Evolutionary conservation across 2,329 filamentous ascomycete species (phyloP).

Genomic region (Beauveria pseudobassiana): DNA sequence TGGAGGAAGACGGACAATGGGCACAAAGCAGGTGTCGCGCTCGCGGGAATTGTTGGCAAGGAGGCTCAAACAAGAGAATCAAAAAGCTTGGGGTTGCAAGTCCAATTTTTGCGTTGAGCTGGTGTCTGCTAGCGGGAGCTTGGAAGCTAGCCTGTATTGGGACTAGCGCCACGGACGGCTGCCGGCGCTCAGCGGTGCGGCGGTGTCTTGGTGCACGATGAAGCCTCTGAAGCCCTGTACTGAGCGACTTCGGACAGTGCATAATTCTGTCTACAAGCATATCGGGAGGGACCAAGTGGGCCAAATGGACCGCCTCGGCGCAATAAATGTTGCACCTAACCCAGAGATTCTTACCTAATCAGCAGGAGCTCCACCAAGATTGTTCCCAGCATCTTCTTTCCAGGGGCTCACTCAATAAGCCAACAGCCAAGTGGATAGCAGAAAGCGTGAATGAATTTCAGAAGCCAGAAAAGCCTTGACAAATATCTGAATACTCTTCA

Average conservation of each 20-base stretch:
- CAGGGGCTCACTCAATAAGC: neutral
- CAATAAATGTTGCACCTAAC: slow-evolving; percentile 9
- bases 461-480: too few species aligned
- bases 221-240: neutral
- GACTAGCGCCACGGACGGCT: slow-evolving; percentile 11
- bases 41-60: slow-evolving; percentile 13
- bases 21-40: slow-evolving; percentile 6
- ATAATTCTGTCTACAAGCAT: slow-evolving; percentile 8
- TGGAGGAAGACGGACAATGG: neutral
- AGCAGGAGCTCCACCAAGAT: neutral
- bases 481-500: too few species aligned
- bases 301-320: neutral
- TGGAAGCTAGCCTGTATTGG: slow-evolving; percentile 3
- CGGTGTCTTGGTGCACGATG: neutral
- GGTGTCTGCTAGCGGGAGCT: slow-evolving; percentile 10
- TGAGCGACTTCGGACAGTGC: slow-evolving; percentile 9
- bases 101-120: slow-evolving; percentile 15
- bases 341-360: slow-evolving; percentile 9
- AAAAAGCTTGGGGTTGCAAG: slow-evolving; percentile 12
- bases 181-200: slow-evolving; percentile 11
- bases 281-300: neutral
- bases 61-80: slow-evolving; percentile 6
- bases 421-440: neutral
- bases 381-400: neutral
- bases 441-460: too few species aligned